These are phyloP conservation scores for Periconia sp. DNA, from an alignment of 2,329 filamentous ascomycete genomes.

Conservation along the genomic window DNA sequence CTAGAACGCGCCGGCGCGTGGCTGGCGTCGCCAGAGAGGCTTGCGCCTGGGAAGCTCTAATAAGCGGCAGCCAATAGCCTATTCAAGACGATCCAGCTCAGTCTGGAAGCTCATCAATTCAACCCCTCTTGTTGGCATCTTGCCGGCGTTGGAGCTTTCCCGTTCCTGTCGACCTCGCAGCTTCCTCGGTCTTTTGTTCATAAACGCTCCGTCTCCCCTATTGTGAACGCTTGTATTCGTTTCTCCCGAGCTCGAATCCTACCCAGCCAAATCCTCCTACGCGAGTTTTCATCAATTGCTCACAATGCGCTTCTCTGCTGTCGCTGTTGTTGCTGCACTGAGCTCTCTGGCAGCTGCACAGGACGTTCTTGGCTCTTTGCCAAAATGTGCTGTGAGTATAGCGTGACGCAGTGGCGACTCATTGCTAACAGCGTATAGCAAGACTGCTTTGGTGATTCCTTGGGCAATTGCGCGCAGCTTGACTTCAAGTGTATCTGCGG, in stretches of 20 bases:
- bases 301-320: slow-evolving; percentile 30
- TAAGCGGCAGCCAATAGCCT: too few species aligned
- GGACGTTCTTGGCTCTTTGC: slow-evolving; percentile 21
- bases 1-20: too few species aligned
- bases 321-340: slow-evolving; percentile 23
- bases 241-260: not conserved
- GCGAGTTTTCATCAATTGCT: too few species aligned
- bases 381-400: slow-evolving; percentile 34
- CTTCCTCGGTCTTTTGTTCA: not conserved
- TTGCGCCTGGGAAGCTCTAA: too few species aligned
- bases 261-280: not conserved
- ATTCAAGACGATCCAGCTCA: slow-evolving; percentile 2
- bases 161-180: slow-evolving; percentile 10
- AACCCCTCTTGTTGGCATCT: not conserved
- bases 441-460: slow-evolving; percentile 45
- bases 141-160: slow-evolving; percentile 1
- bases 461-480: slow-evolving; percentile 45
- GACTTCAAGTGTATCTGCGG: slow-evolving; percentile 52
- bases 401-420: not conserved
- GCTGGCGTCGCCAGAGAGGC: too few species aligned
- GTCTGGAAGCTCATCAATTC: not conserved
- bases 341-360: slow-evolving; percentile 31
- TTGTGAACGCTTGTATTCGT: slow-evolving; percentile 4
- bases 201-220: slow-evolving; percentile 1
- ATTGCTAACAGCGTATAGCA: slow-evolving; percentile 19